Evolutionary conservation across 495 filamentous ascomycete species (phyloP).

Genomic region (Annulohypoxylon bovei): DNA sequence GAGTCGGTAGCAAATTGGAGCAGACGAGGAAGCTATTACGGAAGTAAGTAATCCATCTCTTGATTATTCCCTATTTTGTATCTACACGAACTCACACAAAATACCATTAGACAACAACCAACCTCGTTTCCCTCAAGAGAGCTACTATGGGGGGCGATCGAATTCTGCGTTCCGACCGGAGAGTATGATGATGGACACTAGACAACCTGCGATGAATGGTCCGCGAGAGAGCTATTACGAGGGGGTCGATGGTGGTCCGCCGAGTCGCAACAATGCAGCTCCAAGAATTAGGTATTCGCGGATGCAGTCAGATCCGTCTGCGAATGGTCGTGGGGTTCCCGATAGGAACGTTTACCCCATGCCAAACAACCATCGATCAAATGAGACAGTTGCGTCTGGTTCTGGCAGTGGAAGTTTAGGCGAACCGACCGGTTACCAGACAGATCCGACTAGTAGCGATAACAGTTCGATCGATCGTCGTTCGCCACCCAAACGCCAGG

Average conservation of each 20-base stretch:
- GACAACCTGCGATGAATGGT: conserved; percentile 53
- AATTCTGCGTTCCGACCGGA: conserved; percentile 55
- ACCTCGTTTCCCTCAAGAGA: conserved; percentile 61
- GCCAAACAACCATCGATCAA: conserved; percentile 76
- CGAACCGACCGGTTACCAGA: conserved; percentile 80
- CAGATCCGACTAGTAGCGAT: conserved; percentile 85
- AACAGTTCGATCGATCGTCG: conserved; percentile 88
- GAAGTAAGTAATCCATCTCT: conserved; percentile 56
- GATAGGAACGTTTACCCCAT: conserved; percentile 68
- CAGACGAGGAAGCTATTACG: conserved; percentile 72
- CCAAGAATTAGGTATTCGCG: conserved; percentile 43
- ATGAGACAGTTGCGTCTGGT: conserved; percentile 81
- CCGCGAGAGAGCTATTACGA: conserved; percentile 68
- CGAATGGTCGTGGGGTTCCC: conserved; percentile 48
- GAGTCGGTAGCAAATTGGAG: conserved; percentile 59
- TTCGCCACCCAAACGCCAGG: conserved; percentile 62
- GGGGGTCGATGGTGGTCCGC: conserved; percentile 37
- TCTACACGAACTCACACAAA: conserved; percentile 24
- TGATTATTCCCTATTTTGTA: background rate
- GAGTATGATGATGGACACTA: conserved; percentile 46
- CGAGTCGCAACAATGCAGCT: conserved; percentile 20
- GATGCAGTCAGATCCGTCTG: conserved; percentile 52
- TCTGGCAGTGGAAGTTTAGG: conserved; percentile 75
- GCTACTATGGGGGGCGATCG: conserved; percentile 61
- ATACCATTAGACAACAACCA: conserved; percentile 56